phyloP scores from a whole-genome alignment of 176 grass and related monocot species.

The Hordeum vulgare region MorexV3_pseudomolecules_assembly NC_058519.1:617489921-617490420 shows the following conservation, averaged over 20 bases:
- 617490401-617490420: too few relatives aligned
- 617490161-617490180: background rate
- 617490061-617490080: slow-evolving; percentile 44
- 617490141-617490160: slow-evolving; percentile 9
- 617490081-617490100: background rate
- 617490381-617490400: too few relatives aligned
- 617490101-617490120: background rate
- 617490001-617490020: slow-evolving; percentile 60
- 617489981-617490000: slow-evolving; percentile 61
- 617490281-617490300: background rate
- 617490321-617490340: background rate
- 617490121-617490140: background rate
- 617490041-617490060: slow-evolving; percentile 35
- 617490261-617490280: background rate
- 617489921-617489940: background rate
- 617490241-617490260: background rate
- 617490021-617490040: slow-evolving; percentile 43
- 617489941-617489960: background rate
- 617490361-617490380: background rate
- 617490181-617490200: background rate
- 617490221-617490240: background rate
- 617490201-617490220: background rate
- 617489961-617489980: background rate
- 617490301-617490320: background rate
- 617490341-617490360: background rate